Evolutionary conservation across 1,284 basidiomycete species (phyloP), one percentile per base, ranked within the genome.

Genomic region (Heterobasidion parviporum): DNA sequence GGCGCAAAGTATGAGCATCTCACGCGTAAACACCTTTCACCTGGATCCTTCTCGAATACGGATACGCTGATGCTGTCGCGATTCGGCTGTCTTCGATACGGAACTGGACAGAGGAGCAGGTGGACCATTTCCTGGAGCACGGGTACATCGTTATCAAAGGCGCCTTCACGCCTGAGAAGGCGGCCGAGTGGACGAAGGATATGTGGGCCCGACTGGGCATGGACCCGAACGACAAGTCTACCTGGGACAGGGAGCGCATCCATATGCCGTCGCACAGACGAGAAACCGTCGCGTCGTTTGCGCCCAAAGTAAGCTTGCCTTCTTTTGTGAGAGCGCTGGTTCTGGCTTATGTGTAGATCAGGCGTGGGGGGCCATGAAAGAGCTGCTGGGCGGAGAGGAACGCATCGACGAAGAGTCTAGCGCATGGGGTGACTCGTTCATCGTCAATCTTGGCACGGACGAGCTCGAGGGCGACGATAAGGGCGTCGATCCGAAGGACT

Each of bases 281-380:
- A 43, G 75, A 77, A 59, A 63, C 63, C 48, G 76, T 82, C 26
- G 68, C 73, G 8, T 70, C 65, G 0, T 81, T 83, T 64, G 74
- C 81, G 12, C 81, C 81, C 0, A 80, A 77, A 68, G 79, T 77
- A 61, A 52, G 65, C 61, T n/a, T 43, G 6, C 38, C 38, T 8
- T 4, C 26, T 26, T 41, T 8, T 10, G 5, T 4, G 38, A 12
- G 38, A 6, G 12, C 38, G 38, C n/a, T 4, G 38, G 10, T n/a
- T 41, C n/a, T 41, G 38, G n/a, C n/a, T 41, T 10, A 41, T n/a
- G 38, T 16, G 18, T 26, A 8, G 47, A 12, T 15, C 45, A 80
- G 78, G 80, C 77, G 12, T 83, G 82, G 81, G 73, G 71, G 18
- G 78, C 79, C 10, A 83, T 83, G 56, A 73, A 74, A 56, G 82